phyloP scores from a whole-genome alignment of 1,139 yeast genomes.

The Geotrichum histeridarum region DNA sequence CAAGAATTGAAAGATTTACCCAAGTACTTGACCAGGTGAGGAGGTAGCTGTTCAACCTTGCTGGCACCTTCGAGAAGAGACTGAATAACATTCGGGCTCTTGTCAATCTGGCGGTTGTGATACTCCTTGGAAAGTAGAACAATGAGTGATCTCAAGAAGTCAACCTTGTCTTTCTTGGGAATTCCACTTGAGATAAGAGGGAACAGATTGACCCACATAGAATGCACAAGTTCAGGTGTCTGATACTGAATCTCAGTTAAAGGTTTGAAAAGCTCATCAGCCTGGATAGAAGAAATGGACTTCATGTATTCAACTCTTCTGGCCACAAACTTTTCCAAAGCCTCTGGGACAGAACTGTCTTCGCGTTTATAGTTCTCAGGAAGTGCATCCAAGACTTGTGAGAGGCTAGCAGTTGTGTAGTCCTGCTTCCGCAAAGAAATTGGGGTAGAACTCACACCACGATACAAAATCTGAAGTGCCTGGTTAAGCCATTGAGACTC shows the following conservation, averaged over 20 bases:
- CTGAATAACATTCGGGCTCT: constrained; percentile 82
- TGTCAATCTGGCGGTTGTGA: constrained; percentile 81
- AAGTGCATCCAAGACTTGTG: constrained; percentile 43
- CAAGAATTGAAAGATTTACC: constrained; percentile 87
- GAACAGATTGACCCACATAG: constrained; percentile 81
- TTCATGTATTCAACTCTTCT: constrained; percentile 52
- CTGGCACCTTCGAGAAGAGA: constrained; percentile 66
- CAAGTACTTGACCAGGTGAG: constrained; percentile 84
- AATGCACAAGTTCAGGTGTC: constrained; percentile 71
- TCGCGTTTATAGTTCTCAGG: constrained; percentile 23
- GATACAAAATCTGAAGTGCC: constrained; percentile 80
- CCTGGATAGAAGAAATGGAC: constrained; percentile 44
- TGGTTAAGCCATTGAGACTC: constrained; percentile 95
- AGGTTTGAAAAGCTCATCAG: constrained; percentile 62
- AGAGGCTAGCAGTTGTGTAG: constrained; percentile 53
- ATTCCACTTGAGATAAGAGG: constrained; percentile 72
- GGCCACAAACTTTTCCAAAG: constrained; percentile 41
- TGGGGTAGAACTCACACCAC: constrained; percentile 57
- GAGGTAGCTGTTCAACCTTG: constrained; percentile 75
- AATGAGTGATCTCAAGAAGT: constrained; percentile 74
- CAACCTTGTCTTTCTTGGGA: constrained; percentile 74
- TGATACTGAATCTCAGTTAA: constrained; percentile 77
- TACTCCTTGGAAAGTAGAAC: constrained; percentile 82
- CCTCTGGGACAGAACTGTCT: constrained; percentile 23
- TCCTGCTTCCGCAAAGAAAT: constrained; percentile 48